phyloP scores from a whole-genome alignment of 768 basidiomycete genomes.

The Tulasnella sp. region DNA sequence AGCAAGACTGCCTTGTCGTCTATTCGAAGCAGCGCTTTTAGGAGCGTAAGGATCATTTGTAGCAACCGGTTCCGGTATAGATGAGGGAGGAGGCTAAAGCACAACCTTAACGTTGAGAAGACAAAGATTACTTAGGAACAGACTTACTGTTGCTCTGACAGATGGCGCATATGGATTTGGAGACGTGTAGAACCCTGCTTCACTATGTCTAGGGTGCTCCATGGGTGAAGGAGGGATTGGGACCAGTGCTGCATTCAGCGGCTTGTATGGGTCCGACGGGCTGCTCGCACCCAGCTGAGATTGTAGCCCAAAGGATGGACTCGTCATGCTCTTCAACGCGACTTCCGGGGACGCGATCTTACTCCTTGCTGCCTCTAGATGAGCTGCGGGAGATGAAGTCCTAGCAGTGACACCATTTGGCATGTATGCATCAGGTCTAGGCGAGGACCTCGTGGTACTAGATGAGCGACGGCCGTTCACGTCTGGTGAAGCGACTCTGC shows the following conservation, averaged over 20 bases:
- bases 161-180: no score
- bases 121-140: no score
- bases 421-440: background rate
- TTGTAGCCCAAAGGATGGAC: no score
- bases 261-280: slow-evolving; percentile 6
- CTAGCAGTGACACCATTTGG: background rate
- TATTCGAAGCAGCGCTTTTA: background rate
- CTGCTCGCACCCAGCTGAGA: no score
- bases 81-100: no score
- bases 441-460: no score
- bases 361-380: background rate
- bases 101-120: no score
- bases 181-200: no score
- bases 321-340: background rate
- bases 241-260: background rate
- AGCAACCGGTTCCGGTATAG: no score
- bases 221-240: slow-evolving; percentile 1
- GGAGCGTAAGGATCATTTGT: slow-evolving; percentile 20
- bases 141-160: no score
- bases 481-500: slow-evolving; percentile 6
- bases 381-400: slow-evolving; percentile 3
- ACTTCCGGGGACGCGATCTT: background rate
- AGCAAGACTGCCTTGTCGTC: slow-evolving; percentile 1
- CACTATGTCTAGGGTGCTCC: no score
- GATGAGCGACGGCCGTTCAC: background rate